These are phyloP conservation scores for Fusarium tupiense DNA, from an alignment of 2,329 filamentous ascomycete species.

Conservation along the genomic window DNA sequence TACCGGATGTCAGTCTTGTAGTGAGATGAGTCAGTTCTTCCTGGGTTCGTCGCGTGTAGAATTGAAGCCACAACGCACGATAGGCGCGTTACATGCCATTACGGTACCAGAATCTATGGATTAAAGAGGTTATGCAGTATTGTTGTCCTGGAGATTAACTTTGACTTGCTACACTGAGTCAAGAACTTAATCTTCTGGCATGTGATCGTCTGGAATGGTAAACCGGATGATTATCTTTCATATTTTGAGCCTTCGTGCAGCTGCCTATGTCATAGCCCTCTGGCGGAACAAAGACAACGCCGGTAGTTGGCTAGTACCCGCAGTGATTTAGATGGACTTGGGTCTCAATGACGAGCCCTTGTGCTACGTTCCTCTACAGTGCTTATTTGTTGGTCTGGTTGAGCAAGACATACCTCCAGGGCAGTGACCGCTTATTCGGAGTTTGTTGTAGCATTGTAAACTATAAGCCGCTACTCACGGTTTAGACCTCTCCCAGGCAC, in stretches of 20 bases:
- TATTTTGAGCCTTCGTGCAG: accelerated
- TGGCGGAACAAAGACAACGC: not conserved
- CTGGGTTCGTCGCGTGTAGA: not conserved
- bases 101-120: not conserved
- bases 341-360: too few relatives aligned
- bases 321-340: too few relatives aligned
- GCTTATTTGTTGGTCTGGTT: too few relatives aligned
- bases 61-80: accelerated
- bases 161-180: accelerated
- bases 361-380: too few relatives aligned
- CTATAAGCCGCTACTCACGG: accelerated
- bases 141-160: not conserved
- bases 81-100: accelerated
- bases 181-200: not conserved
- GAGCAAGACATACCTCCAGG: too few relatives aligned
- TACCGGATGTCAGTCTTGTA: accelerated
- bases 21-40: too few relatives aligned
- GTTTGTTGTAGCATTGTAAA: too few relatives aligned
- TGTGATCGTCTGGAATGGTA: not conserved
- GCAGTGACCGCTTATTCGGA: too few relatives aligned
- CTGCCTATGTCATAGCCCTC: not conserved
- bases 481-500: not conserved
- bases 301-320: not conserved
- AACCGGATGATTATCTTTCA: accelerated
- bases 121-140: accelerated